Evolutionary conservation across 2,329 filamentous ascomycete species (phyloP).

Genomic region (Fusarium brachygibbosum): DNA sequence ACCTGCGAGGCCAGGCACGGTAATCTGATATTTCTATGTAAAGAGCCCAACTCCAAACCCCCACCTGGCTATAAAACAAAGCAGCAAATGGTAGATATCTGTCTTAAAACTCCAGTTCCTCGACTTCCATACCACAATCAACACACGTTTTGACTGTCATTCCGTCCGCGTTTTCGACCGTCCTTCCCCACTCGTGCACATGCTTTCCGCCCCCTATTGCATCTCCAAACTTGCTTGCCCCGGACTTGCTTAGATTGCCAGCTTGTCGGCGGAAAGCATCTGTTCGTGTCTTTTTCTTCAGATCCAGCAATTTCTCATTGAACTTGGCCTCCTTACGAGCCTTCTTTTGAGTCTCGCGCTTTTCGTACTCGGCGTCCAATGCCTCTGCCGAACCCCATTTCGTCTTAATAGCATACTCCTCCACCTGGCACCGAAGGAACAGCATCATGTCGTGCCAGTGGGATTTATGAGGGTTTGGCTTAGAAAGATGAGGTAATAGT

Average conservation of each 20-base stretch:
- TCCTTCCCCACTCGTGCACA: slow-evolving; percentile 87
- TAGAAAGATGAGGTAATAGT: slow-evolving; percentile 86
- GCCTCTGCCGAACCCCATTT: slow-evolving; percentile 94
- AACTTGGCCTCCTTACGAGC: slow-evolving; percentile 91
- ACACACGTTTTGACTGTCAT: slow-evolving; percentile 85
- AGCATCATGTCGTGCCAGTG: slow-evolving; percentile 99
- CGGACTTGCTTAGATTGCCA: slow-evolving; percentile 67
- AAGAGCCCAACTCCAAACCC: not conserved
- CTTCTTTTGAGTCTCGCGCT: slow-evolving; percentile 83
- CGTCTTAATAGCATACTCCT: slow-evolving; percentile 88
- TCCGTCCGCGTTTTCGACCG: slow-evolving; percentile 77
- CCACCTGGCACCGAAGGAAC: slow-evolving; percentile 92
- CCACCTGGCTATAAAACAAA: not conserved
- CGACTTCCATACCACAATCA: slow-evolving; percentile 82
- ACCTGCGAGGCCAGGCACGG: not conserved
- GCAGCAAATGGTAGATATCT: slow-evolving; percentile 46
- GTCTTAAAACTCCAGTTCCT: slow-evolving; percentile 73
- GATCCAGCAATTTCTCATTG: slow-evolving; percentile 85
- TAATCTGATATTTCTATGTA: not conserved
- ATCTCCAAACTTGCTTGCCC: slow-evolving; percentile 79
- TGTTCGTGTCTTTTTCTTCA: slow-evolving; percentile 93
- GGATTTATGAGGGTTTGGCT: slow-evolving; percentile 94
- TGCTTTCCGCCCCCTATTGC: slow-evolving; percentile 78
- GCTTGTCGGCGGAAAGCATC: slow-evolving; percentile 86
- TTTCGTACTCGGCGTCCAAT: slow-evolving; percentile 89